Conservation (phyloP, 192 early-diverging fungal genomes). For the Coemansia sp. region DNA sequence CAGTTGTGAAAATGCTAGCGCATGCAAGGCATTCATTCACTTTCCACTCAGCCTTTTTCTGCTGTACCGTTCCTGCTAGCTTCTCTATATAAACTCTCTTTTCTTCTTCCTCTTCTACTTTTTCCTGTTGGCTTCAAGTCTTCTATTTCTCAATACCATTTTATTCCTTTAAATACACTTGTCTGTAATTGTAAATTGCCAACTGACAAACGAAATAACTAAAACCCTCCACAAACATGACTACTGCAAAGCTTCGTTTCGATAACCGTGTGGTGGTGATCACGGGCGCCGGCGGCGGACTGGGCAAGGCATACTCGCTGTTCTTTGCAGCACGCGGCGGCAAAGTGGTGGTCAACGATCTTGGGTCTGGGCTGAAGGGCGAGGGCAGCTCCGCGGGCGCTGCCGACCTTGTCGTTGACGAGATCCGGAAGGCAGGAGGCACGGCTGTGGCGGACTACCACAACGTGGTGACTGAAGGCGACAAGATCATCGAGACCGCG, state of each 20-base stretch:
- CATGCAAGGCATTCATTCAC: no score
- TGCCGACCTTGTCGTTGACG: constrained; percentile 94
- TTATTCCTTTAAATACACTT: neutral
- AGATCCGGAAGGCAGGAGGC: constrained; percentile 85
- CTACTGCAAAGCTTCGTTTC: constrained; percentile 59
- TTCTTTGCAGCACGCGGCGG: constrained; percentile 90
- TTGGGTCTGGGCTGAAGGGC: constrained; percentile 77
- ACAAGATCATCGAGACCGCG: constrained; percentile 97
- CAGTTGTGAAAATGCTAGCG: no score
- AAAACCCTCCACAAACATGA: neutral
- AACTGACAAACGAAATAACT: neutral
- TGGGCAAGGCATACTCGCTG: constrained; percentile 87
- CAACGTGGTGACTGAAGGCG: constrained; percentile 90
- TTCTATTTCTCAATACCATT: no score
- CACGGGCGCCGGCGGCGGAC: constrained; percentile 93
- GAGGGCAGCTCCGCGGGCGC: constrained; percentile 74
- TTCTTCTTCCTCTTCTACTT: no score
- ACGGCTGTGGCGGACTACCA: constrained; percentile 96
- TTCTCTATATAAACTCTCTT: neutral
- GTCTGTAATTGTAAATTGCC: neutral
- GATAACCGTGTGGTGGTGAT: constrained; percentile 88
- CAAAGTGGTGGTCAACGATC: constrained; percentile 95
- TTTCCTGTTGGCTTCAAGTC: no score
- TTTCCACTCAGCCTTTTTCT: no score
- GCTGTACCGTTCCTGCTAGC: neutral